Evolutionary conservation across 305 asterid species (phyloP), one percentile per base, ranked within the genome.

Genomic region (Fraxinus ornus): DNA sequence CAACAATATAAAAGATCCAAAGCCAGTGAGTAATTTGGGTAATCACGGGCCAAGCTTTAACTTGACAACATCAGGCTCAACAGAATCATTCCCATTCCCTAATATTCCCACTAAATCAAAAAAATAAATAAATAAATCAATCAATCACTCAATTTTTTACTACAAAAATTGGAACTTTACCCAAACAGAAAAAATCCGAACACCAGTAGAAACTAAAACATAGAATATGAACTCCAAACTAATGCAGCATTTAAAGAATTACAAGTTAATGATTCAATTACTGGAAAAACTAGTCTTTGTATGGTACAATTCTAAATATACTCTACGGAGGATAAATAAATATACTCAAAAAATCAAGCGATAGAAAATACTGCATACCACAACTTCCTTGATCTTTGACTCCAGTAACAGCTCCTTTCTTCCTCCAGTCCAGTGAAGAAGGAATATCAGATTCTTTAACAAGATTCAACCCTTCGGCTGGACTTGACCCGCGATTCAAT

Each of bases 311-410:
- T 17, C 9, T 52, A 37, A 62, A 30, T 8, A 73, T 5, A 39
- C 1, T 62, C 77, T 21, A 4, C 21, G 24, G 37, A 41, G 24
- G 41, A 71, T 13, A 76, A 44, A 66, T 66, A 64, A 47, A 73
- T 1, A 10, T 3, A 6, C 73, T 75, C 32, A 1, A 71, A 36
- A 22, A 12, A 75, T 17, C 26, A 75, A 68, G 33, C 37, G 32
- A n/a, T 22, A 2, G 21, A 28, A 68, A 28, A 28, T 68, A 68
- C 75, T 9, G 72, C 93, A 79, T 86, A 95, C 99, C 99, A 79
- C 99, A 95, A 74, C 95, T 87, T 82, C 94, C 95, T 86, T 95
- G 99, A 88, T 95, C 90, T 84, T 96, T 94, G n/a, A 96, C 95
- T 21, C 52, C 82, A 26, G 98, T 92, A 75, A 96, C 97, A 55